phyloP scores from a whole-genome alignment of 148 eudicot genomes.

The Chenopodium album region DNA sequence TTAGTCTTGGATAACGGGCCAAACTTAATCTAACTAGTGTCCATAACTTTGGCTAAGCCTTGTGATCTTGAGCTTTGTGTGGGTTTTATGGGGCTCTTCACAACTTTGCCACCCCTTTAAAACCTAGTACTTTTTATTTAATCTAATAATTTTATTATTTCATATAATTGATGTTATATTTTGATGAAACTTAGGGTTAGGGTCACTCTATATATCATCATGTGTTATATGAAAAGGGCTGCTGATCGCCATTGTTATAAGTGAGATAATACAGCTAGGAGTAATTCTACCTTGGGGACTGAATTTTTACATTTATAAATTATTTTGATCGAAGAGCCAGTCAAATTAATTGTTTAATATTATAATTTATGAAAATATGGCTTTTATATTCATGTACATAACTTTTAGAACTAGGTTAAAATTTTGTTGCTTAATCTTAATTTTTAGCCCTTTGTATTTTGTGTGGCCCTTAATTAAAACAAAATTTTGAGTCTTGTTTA shows the following conservation, averaged over 20 bases:
- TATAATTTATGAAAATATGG: not conserved
- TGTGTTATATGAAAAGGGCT: conserved; percentile 14
- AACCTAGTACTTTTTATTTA: conserved; percentile 24
- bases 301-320: conserved; percentile 3
- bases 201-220: conserved; percentile 8
- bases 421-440: not conserved
- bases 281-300: conserved; percentile 14
- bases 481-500: too few relatives aligned
- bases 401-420: not conserved
- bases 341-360: not conserved
- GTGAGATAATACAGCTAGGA: conserved; percentile 6
- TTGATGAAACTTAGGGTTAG: conserved; percentile 37
- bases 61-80: conserved; percentile 18
- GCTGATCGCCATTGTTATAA: conserved; percentile 8
- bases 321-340: conserved; percentile 21
- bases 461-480: too few relatives aligned
- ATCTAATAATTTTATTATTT: not conserved
- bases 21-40: conserved; percentile 6
- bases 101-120: conserved; percentile 4
- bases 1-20: not conserved
- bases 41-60: conserved; percentile 4
- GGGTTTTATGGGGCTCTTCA: conserved; percentile 5
- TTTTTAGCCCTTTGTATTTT: too few relatives aligned
- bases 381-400: not conserved
- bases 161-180: not conserved